phyloP scores from a whole-genome alignment of 2,329 filamentous ascomycete genomes.

The Bisporella sp. region DNA sequence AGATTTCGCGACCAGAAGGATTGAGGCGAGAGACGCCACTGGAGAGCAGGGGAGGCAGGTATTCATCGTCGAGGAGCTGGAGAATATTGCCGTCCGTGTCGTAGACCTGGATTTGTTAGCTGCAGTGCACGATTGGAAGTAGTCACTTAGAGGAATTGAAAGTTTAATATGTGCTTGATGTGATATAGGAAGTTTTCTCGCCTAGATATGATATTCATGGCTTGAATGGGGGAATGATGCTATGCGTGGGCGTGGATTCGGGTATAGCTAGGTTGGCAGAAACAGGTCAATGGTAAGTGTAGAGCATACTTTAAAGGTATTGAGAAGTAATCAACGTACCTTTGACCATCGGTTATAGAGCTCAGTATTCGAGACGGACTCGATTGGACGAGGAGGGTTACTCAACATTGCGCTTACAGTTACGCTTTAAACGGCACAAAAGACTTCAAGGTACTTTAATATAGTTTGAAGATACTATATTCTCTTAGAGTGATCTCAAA shows the following conservation, averaged over 20 bases:
- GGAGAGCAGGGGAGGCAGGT: conserved; percentile 42
- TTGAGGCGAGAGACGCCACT: conserved; percentile 32
- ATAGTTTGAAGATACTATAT: too few species aligned
- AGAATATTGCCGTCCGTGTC: conserved; percentile 62
- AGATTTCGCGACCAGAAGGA: conserved; percentile 22
- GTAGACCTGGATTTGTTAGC: conserved; percentile 37
- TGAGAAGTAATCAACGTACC: conserved; percentile 8
- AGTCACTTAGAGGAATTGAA: neutral
- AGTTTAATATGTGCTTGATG: neutral
- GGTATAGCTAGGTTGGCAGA: too few species aligned
- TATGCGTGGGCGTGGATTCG: too few species aligned
- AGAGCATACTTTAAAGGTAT: neutral
- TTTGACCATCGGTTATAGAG: conserved; percentile 43
- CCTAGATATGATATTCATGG: too few species aligned
- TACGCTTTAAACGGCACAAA: too few species aligned
- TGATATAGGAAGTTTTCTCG: neutral
- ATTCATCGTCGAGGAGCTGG: conserved; percentile 53
- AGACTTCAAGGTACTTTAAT: too few species aligned
- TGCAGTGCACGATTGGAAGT: neutral
- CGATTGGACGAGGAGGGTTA: conserved; percentile 11
- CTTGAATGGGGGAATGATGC: too few species aligned
- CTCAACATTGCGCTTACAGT: neutral
- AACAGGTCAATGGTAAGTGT: neutral
- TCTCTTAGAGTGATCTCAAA: too few species aligned
- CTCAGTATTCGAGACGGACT: conserved; percentile 32